Evolutionary conservation across 495 filamentous ascomycete species (phyloP).

Genomic region (Neurospora sp.): DNA sequence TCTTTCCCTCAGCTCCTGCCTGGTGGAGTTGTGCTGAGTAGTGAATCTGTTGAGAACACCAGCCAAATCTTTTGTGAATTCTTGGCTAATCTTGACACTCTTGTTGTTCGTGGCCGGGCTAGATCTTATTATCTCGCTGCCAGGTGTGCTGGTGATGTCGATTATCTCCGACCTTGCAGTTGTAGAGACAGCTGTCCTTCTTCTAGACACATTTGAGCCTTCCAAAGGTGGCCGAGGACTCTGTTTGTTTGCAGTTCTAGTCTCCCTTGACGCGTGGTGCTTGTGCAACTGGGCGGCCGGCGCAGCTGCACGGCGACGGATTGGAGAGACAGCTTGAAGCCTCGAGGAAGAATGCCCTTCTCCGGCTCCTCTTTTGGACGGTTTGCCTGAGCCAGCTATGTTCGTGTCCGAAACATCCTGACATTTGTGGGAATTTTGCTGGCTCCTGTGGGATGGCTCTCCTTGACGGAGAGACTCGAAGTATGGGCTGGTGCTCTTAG

Average conservation of each 20-base stretch:
- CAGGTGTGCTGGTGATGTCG: neutral
- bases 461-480: neutral
- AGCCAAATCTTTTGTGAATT: constrained; percentile 15
- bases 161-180: constrained; percentile 1
- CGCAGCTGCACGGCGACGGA: neutral
- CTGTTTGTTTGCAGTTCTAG: neutral
- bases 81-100: constrained; percentile 9
- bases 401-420: neutral
- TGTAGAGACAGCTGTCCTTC: neutral
- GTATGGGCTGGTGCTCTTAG: neutral
- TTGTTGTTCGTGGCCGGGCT: constrained; percentile 6
- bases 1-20: constrained; percentile 8
- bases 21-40: constrained; percentile 6
- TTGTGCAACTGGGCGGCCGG: neutral
- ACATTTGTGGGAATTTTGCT: neutral
- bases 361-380: neutral
- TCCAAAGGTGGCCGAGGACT: constrained; percentile 1
- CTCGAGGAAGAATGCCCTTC: neutral
- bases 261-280: neutral
- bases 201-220: neutral
- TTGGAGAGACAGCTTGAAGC: neutral
- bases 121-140: neutral
- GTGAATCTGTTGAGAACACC: constrained; percentile 18
- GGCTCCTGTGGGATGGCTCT: neutral
- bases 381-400: neutral